Evolutionary conservation across 176 grass and related monocot species (phyloP), one percentile per base, ranked within the genome.

Genomic region (Poa annua): DNA sequence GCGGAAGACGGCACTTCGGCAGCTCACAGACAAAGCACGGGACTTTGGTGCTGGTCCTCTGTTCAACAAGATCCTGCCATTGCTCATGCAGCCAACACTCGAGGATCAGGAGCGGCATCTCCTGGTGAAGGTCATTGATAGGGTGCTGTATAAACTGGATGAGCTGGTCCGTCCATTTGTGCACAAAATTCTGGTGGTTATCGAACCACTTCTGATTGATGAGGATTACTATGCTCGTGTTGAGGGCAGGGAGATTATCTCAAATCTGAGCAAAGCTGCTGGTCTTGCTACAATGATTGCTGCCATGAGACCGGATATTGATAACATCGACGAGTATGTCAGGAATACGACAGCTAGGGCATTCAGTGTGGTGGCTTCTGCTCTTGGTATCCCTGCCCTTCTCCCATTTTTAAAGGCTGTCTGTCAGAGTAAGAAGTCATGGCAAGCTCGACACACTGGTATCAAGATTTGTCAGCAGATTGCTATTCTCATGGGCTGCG

Each of bases 391-490:
- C 68, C 96, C 96, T 39, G 92, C 96, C 29, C 78, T 93, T 0
- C 80, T 90, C 56, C 91, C 91, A 16, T 93, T 93, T 64, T 49
- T 93, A 29, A 93, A 93, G 73, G 91, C 91, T 80, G 92, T 77
- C 13, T 77, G 75, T 41, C 75, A 77, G 75, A 77, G 91, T 86
- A 93, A 93, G 85, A 93, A 93, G 83, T 93, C 91, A 35, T 91
- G 88, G 92, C 92, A 94, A 76, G 92, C 92, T 29, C 86, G 92
- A 38, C 92, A 94, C 64, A 98, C 96, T 78, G 96, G 96, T 81
- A 98, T 98, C 55, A 98, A 98, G 80, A 95, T 98, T 67, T 77
- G 86, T 75, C 96, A 98, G 73, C 96, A 98, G 89, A 98, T 98
- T 70, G 92, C 92, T 86, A 98, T 98, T 90, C 89, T 98, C 21